phyloP scores from a whole-genome alignment of 371 early-diverging fungal genomes.

The Encephalitozoon intestinalis region DNA sequence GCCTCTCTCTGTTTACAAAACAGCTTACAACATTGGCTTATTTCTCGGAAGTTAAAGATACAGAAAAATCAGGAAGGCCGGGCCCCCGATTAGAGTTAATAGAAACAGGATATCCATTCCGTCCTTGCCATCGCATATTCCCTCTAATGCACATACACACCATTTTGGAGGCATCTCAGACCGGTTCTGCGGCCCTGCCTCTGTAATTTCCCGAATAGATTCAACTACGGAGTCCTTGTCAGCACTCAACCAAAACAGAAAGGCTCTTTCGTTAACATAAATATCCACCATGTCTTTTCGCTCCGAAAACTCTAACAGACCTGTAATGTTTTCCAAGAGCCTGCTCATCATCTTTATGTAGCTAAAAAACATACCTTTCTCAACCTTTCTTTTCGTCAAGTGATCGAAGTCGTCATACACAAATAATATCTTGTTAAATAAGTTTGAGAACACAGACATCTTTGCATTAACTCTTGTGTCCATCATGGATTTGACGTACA shows the following conservation, averaged over 20 bases:
- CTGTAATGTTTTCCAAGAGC: constrained; percentile 12
- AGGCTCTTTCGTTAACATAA: constrained; percentile 12
- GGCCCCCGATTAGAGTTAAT: not conserved
- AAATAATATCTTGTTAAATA: constrained; percentile 47
- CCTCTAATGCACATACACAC: constrained; percentile 21
- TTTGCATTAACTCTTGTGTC: constrained; percentile 6
- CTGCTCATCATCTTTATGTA: constrained; percentile 34
- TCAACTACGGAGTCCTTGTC: constrained; percentile 29
- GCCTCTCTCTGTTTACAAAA: not conserved
- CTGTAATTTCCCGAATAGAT: not conserved
- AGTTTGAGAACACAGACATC: constrained; percentile 25
- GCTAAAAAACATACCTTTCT: constrained; percentile 21
- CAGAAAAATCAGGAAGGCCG: not conserved
- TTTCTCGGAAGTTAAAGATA: not conserved
- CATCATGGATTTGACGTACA: not conserved
- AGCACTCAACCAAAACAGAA: constrained; percentile 11
- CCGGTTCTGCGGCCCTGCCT: not conserved
- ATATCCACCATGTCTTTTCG: constrained; percentile 25
- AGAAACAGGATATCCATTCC: not conserved
- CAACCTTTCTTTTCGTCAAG: constrained; percentile 34
- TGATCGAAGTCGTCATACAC: constrained; percentile 41
- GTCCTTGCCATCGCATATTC: not conserved
- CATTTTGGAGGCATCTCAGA: not conserved
- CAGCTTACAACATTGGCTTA: not conserved
- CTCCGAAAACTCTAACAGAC: not conserved